A percentile compares a stretch with the other conserved stretches of the same genome.
These are phyloP conservation scores for Pachysandra terminalis DNA, from an alignment of 164 flowering plant genomes.

Conservation along the genomic window DNA sequence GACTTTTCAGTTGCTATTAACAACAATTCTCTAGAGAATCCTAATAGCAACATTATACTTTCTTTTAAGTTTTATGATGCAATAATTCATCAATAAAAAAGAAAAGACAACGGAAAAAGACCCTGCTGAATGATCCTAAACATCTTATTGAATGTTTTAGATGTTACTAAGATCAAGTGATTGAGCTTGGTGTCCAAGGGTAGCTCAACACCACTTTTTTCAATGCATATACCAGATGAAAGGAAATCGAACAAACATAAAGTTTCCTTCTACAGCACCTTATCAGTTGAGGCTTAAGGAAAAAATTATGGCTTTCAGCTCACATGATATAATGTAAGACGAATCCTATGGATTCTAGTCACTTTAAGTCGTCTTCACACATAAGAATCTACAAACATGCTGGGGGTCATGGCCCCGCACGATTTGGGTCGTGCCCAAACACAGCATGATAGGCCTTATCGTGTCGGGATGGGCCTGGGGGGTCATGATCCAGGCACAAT, in stretches of 20 bases:
- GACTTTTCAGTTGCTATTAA: neutral
- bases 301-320: neutral
- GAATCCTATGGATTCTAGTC: neutral
- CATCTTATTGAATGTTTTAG: neutral
- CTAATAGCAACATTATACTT: neutral
- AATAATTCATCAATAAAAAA: too few relatives aligned
- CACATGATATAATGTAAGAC: neutral
- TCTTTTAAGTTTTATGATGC: too few relatives aligned
- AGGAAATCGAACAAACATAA: neutral
- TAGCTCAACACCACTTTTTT: neutral
- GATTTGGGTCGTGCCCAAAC: too few relatives aligned
- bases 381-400: too few relatives aligned
- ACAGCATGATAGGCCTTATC: too few relatives aligned
- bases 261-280: neutral
- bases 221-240: neutral
- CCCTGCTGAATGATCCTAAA: neutral
- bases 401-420: too few relatives aligned
- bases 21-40: neutral
- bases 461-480: too few relatives aligned
- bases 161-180: neutral
- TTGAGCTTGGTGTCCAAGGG: neutral
- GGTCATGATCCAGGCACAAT: too few relatives aligned
- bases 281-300: neutral
- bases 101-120: neutral
- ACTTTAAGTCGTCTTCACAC: neutral